Conservation (phyloP, 768 basidiomycete genomes). For the Daedaleopsis sinensis region DNA sequence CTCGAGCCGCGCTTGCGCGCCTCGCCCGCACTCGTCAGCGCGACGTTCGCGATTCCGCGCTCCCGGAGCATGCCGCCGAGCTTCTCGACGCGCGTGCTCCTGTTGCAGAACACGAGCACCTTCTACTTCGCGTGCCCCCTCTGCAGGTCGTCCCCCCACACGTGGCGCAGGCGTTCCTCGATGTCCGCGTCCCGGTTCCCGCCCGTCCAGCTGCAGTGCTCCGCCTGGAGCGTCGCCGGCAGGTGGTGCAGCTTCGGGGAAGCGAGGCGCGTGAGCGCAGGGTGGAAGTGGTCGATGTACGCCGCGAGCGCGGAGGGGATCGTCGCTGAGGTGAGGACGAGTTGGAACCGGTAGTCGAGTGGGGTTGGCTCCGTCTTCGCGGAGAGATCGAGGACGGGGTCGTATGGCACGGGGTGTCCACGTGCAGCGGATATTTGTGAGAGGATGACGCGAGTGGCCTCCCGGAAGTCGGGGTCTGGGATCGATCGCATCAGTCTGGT, state of each 20-base stretch:
- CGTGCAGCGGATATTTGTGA: constrained; percentile 70
- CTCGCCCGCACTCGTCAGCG: constrained; percentile 65
- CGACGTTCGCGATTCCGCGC: constrained; percentile 63
- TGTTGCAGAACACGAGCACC: constrained; percentile 85
- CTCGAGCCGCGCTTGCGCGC: constrained; percentile 69
- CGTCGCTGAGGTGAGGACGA: constrained; percentile 84
- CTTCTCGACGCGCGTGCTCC: constrained; percentile 64
- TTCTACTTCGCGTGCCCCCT: constrained; percentile 51
- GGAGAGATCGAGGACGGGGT: constrained; percentile 20
- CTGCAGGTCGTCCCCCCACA: constrained; percentile 68
- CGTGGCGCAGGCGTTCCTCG: constrained; percentile 66
- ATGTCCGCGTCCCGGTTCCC: constrained; percentile 84
- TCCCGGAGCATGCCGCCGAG: constrained; percentile 60
- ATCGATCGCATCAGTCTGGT: not conserved
- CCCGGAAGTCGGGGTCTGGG: constrained; percentile 80
- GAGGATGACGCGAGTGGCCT: constrained; percentile 69
- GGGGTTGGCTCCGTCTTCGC: constrained; percentile 23
- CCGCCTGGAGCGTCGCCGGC: constrained; percentile 67
- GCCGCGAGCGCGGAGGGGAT: constrained; percentile 75
- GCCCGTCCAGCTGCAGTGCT: constrained; percentile 76
- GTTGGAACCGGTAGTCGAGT: constrained; percentile 72
- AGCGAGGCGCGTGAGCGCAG: constrained; percentile 67
- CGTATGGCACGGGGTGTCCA: constrained; percentile 44
- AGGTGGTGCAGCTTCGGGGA: constrained; percentile 83
- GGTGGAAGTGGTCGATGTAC: constrained; percentile 67